Evolutionary conservation across 805 yeast genomes (phyloP).

Genomic region (Blastobotrys chiropterorum): DNA sequence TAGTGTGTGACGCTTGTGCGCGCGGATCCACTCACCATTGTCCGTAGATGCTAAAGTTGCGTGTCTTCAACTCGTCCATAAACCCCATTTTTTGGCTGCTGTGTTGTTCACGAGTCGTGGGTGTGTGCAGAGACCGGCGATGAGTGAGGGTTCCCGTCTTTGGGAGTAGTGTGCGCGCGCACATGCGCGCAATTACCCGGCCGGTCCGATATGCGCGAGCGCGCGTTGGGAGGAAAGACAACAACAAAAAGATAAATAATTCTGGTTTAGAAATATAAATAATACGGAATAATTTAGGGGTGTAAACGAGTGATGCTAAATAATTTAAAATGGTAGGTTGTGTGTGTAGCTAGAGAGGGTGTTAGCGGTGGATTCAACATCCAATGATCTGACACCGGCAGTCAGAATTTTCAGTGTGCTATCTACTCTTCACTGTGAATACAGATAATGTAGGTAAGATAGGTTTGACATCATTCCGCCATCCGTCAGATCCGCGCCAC

Average conservation of each 20-base stretch:
- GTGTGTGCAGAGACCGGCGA: background rate
- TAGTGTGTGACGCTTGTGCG: slow-evolving; percentile 3
- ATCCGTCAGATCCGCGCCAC: background rate
- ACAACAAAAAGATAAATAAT: too few species aligned
- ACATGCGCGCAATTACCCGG: background rate
- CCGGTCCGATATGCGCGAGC: too few species aligned
- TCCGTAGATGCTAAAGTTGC: slow-evolving; percentile 71
- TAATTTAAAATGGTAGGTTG: too few species aligned
- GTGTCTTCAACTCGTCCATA: slow-evolving; percentile 50
- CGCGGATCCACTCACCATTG: slow-evolving; percentile 52
- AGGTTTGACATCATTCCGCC: slow-evolving; percentile 36
- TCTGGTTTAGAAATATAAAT: too few species aligned
- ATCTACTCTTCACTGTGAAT: slow-evolving; percentile 8
- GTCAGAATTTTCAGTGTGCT: too few species aligned
- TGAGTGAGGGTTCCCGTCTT: background rate
- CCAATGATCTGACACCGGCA: too few species aligned
- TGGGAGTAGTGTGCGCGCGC: background rate
- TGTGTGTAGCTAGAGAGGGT: too few species aligned
- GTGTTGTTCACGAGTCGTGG: background rate
- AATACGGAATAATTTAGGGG: too few species aligned
- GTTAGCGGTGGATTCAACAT: too few species aligned
- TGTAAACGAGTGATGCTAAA: too few species aligned
- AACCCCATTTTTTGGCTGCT: slow-evolving; percentile 27
- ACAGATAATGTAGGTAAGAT: slow-evolving; percentile 28
- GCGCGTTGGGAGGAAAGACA: too few species aligned